Evolutionary conservation across 2,329 filamentous ascomycete genomes (phyloP).

Genomic region (Westerdykella ornata): DNA sequence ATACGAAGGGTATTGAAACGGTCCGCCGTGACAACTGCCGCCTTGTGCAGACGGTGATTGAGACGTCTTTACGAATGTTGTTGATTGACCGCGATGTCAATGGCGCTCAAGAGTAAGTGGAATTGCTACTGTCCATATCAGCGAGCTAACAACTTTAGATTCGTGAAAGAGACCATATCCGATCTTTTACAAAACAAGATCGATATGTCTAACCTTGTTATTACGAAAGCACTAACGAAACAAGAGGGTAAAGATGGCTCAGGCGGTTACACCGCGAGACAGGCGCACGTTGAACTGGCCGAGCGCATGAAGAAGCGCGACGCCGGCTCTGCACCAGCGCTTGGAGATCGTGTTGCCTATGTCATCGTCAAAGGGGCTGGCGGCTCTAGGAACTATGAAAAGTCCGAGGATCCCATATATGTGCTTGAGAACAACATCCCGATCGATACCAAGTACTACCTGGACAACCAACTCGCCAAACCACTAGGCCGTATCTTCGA

Average conservation of each 20-base stretch:
- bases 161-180: conserved; percentile 93
- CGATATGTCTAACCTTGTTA: conserved; percentile 98
- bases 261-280: conserved; percentile 71
- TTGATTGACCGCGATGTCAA: conserved; percentile 86
- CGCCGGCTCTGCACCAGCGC: conserved; percentile 80
- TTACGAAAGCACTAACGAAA: conserved; percentile 93
- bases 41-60: conserved; percentile 92
- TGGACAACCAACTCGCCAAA: conserved; percentile 96
- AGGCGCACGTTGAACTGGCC: conserved; percentile 92
- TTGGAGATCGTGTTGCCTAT: conserved; percentile 95
- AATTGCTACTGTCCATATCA: conserved; percentile 2
- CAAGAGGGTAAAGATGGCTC: conserved; percentile 31
- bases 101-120: conserved; percentile 81
- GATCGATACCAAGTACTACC: conserved; percentile 96
- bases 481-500: conserved; percentile 94
- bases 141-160: conserved; percentile 50
- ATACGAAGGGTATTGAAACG: conserved; percentile 98
- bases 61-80: conserved; percentile 92
- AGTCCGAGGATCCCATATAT: conserved; percentile 93
- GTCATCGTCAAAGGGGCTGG: conserved; percentile 91
- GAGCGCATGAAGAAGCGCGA: conserved; percentile 97
- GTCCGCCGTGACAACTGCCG: conserved; percentile 95
- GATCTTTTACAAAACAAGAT: conserved; percentile 95
- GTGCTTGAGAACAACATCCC: conserved; percentile 96
- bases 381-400: conserved; percentile 91